phyloP scores from a whole-genome alignment of 495 filamentous ascomycete species.

The Aspergillus cristatus region DNA sequence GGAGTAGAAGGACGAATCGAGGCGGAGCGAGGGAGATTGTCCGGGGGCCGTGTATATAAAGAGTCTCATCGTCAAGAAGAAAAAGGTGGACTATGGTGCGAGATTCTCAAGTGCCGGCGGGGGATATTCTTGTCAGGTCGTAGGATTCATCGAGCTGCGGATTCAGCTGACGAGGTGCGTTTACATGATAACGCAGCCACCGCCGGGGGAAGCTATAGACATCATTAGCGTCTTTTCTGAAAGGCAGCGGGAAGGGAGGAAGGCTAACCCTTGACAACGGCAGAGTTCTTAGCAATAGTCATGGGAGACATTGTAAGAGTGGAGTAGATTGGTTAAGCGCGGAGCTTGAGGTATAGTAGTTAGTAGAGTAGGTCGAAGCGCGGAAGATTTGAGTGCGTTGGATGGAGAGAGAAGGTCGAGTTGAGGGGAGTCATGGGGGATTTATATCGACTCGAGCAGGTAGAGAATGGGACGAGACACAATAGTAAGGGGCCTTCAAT shows the following conservation, averaged over 20 bases:
- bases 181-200: slow-evolving; percentile 35
- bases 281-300: slow-evolving; percentile 18
- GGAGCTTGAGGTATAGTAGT: slow-evolving; percentile 13
- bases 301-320: slow-evolving; percentile 27
- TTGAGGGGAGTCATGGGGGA: neutral
- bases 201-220: slow-evolving; percentile 23
- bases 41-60: too few species aligned
- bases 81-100: too few species aligned
- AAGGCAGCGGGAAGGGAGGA: neutral
- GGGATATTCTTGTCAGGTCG: too few species aligned
- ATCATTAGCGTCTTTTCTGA: slow-evolving; percentile 8
- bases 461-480: too few species aligned
- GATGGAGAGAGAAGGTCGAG: neutral
- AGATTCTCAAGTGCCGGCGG: too few species aligned
- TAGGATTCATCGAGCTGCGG: too few species aligned
- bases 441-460: too few species aligned
- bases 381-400: slow-evolving; percentile 6
- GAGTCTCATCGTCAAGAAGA: too few species aligned
- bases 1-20: too few species aligned
- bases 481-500: too few species aligned
- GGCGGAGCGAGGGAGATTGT: too few species aligned
- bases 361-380: slow-evolving; percentile 7
- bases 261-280: slow-evolving; percentile 23
- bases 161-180: slow-evolving; percentile 8
- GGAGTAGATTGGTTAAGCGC: slow-evolving; percentile 9